Conservation (phyloP, 2,329 filamentous ascomycete species). For the Botrytis aclada region DNA sequence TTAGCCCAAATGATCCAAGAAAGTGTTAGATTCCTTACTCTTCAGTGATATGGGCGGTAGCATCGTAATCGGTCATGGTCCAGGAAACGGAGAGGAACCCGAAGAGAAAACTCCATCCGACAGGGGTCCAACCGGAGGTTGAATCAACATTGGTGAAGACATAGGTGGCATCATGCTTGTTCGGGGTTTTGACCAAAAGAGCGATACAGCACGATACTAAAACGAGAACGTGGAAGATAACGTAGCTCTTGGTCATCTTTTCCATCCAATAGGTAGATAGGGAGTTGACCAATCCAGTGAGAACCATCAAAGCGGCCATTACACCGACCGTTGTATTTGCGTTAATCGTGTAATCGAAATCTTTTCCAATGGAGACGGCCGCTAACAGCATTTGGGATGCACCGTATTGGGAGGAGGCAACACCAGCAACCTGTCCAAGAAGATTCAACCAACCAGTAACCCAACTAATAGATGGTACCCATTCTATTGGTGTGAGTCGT, state of each 20-base stretch:
- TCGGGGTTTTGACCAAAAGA: slow-evolving; percentile 48
- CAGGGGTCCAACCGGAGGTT: slow-evolving; percentile 51
- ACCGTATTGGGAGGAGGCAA: slow-evolving; percentile 56
- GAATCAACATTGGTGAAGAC: slow-evolving; percentile 54
- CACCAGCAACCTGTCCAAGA: slow-evolving; percentile 49
- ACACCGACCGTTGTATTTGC: slow-evolving; percentile 49
- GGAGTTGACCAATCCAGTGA: slow-evolving; percentile 53
- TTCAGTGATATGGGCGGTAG: slow-evolving; percentile 48
- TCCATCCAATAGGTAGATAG: slow-evolving; percentile 57
- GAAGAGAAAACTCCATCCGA: slow-evolving; percentile 56
- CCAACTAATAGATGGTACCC: slow-evolving; percentile 49
- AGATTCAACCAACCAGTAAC: slow-evolving; percentile 49
- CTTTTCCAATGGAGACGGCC: slow-evolving; percentile 50
- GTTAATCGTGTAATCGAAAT: slow-evolving; percentile 48
- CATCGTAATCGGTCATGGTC: slow-evolving; percentile 58
- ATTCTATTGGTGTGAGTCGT: slow-evolving; percentile 47
- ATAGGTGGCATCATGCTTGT: slow-evolving; percentile 51
- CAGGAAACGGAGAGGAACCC: slow-evolving; percentile 58
- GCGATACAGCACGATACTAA: slow-evolving; percentile 51
- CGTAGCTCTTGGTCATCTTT: slow-evolving; percentile 55
- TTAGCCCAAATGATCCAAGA: slow-evolving; percentile 17
- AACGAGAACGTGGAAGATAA: slow-evolving; percentile 54
- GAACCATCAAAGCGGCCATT: slow-evolving; percentile 52
- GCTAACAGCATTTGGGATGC: slow-evolving; percentile 55
- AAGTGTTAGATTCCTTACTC: slow-evolving; percentile 38